Evolutionary conservation across 2,329 filamentous ascomycete species (phyloP).

Genomic region (Ophiostoma pallidulum): DNA sequence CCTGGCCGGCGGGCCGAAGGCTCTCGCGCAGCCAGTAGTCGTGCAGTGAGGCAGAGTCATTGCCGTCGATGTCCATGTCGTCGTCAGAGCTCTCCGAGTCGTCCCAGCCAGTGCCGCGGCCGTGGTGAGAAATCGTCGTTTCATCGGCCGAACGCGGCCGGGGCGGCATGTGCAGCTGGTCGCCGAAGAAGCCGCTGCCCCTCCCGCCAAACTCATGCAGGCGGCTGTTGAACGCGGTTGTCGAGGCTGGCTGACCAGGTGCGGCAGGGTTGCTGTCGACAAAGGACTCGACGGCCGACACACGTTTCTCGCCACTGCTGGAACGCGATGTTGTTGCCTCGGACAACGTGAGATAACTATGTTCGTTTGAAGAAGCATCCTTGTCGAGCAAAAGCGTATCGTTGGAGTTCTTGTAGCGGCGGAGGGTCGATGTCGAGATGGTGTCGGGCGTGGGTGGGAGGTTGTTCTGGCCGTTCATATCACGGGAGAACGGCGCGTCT

Average conservation of each 20-base stretch:
- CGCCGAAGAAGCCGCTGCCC: slow-evolving; percentile 23
- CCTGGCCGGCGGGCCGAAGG: slow-evolving; percentile 30
- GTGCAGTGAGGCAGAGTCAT: slow-evolving; percentile 41
- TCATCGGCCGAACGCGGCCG: slow-evolving; percentile 40
- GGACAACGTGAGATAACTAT: slow-evolving; percentile 24
- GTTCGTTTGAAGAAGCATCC: slow-evolving; percentile 22
- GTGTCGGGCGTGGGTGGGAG: slow-evolving; percentile 52
- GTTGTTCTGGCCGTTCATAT: slow-evolving; percentile 32
- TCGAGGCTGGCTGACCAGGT: slow-evolving; percentile 25
- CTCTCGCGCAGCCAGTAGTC: slow-evolving; percentile 52
- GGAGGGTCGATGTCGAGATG: slow-evolving; percentile 46
- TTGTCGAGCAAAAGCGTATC: slow-evolving; percentile 34
- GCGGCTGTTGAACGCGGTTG: slow-evolving; percentile 25
- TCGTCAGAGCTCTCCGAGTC: slow-evolving; percentile 33
- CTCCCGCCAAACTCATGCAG: slow-evolving; percentile 18
- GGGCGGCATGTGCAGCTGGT: slow-evolving; percentile 24
- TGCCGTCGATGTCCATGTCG: slow-evolving; percentile 28
- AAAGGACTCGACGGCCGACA: slow-evolving; percentile 5
- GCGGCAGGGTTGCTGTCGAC: slow-evolving; percentile 10
- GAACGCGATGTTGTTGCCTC: slow-evolving; percentile 23
- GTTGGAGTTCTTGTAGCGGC: slow-evolving; percentile 40
- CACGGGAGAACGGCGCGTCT: slow-evolving; percentile 31
- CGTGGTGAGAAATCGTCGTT: slow-evolving; percentile 30
- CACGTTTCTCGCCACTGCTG: slow-evolving; percentile 10
- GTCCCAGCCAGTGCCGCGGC: slow-evolving; percentile 31